Evolutionary conservation across 2,329 filamentous ascomycete species (phyloP), one percentile per base, ranked within the genome.

Genomic region (Colletotrichum lini): DNA sequence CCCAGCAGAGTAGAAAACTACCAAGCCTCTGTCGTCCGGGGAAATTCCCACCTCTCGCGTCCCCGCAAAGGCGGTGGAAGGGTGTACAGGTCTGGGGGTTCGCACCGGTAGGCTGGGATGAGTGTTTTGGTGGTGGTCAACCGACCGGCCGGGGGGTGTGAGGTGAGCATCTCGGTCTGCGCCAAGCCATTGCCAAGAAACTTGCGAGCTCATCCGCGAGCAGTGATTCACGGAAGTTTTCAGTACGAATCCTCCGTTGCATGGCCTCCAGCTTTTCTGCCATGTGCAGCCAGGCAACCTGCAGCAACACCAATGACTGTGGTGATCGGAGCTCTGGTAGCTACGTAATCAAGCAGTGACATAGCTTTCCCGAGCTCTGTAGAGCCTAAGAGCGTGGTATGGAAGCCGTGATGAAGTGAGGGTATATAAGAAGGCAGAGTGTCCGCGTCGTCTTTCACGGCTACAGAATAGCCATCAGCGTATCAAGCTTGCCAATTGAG

Each of bases 141-240:
- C 53, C 40, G 47, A 44, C 47, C 47, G 18, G 38, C 38, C 38
- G 42, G 10, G 18, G 35, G 35, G 8, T 35, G 30, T 35, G 30
- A 7, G 16, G 40, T 18, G 4, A n/a, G 40, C 35, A 56, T 40
- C 26, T 38, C 23, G 38, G 45, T 16, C 8, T 38, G 45, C 38
- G 66, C 66, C 70, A 72, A 72, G 70, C 56, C 7, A 47, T 44
- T 56, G 70, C 70, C 70, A 72, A 72, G 70, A 5, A 56, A 49
- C 35, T 44, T 59, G 57, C 21, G 65, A 45, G 49, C 60, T 18
- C 65, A 62, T 69, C 49, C 59, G 18, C 30, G 56, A 56, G 9
- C 26, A 42, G 2, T 70, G 70, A 72, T 72, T 72, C 70, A 70
- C 49, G 70, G 70, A 65, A 72, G 60, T n/a, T 16, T 15, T 6